Percentiles rank a stretch among this genome's conserved stretches.
phyloP scores from a whole-genome alignment of 169 alveolate species.

The Amoebophrya sp. region DNA sequence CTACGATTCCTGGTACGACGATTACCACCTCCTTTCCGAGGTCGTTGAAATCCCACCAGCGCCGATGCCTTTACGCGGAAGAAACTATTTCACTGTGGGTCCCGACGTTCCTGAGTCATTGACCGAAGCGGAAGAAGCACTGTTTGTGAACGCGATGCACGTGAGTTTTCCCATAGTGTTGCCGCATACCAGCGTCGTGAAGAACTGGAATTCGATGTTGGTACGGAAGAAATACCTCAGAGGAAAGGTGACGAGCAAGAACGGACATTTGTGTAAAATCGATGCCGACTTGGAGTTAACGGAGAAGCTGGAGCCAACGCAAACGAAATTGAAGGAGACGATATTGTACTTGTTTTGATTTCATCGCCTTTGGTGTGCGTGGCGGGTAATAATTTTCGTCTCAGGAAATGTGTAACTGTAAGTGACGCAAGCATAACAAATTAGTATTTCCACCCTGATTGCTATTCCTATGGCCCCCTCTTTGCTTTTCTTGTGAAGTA shows the following conservation, averaged over 20 bases:
- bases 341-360: background rate
- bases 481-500: too few relatives aligned
- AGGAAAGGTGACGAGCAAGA: background rate
- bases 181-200: background rate
- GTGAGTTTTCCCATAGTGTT: too few relatives aligned
- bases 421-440: background rate
- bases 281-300: background rate
- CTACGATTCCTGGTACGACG: background rate
- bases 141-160: too few relatives aligned
- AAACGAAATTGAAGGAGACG: background rate
- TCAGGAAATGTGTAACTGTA: too few relatives aligned
- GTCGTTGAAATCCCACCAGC: background rate
- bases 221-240: background rate
- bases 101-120: background rate
- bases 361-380: too few relatives aligned
- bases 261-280: background rate
- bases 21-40: background rate
- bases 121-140: too few relatives aligned
- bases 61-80: background rate
- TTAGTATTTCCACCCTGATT: too few relatives aligned
- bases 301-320: background rate
- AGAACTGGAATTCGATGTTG: conserved; percentile 10
- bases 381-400: too few relatives aligned
- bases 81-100: background rate
- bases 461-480: too few relatives aligned